Conservation (phyloP, 495 filamentous ascomycete species). For the Penicillium herquei region DNA sequence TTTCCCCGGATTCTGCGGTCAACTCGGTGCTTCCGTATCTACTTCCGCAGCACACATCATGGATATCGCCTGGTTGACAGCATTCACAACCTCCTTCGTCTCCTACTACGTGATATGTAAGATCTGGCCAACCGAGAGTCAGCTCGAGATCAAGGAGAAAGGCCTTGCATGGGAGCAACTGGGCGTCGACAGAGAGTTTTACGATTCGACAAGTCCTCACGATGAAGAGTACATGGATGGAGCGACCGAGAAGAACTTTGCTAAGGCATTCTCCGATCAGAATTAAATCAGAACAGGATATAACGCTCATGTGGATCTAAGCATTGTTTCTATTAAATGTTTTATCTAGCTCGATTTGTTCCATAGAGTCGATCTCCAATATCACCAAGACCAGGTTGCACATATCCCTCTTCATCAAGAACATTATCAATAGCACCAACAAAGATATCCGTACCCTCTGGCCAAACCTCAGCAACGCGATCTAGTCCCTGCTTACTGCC, state of each 20-base stretch:
- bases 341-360: constrained; percentile 39
- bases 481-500: constrained; percentile 64
- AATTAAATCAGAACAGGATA: too few relatives aligned
- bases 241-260: neutral
- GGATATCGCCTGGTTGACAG: constrained; percentile 1
- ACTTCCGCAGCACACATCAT: neutral
- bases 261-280: neutral
- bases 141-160: neutral
- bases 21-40: constrained; percentile 2
- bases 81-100: neutral
- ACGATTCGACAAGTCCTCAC: neutral
- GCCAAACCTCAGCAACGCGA: constrained; percentile 67
- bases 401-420: constrained; percentile 71
- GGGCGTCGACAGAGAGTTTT: neutral
- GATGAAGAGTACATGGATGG: neutral
- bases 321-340: neutral
- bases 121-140: constrained; percentile 1
- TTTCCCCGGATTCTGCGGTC: constrained; percentile 4
- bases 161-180: neutral
- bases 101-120: constrained; percentile 5
- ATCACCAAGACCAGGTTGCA: constrained; percentile 82
- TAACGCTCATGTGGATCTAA: neutral
- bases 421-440: constrained; percentile 72
- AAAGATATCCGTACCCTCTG: constrained; percentile 70
- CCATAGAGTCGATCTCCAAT: constrained; percentile 86